Evolutionary conservation across 1,284 basidiomycete species (phyloP).

Genomic region (Porodaedalea pini): DNA sequence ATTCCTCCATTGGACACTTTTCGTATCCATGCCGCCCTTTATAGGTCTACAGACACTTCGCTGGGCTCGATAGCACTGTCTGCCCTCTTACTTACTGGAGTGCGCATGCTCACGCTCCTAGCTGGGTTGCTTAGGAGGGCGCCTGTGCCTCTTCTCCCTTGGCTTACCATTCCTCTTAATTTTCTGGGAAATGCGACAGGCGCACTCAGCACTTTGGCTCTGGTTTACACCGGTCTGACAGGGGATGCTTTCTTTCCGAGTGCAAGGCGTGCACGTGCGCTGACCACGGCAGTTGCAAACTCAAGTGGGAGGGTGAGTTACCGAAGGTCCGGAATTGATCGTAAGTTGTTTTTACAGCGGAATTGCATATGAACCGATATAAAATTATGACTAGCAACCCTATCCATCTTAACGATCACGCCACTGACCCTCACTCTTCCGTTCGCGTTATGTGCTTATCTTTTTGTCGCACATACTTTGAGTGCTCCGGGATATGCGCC

Average conservation of each 20-base stretch:
- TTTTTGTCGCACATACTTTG: conserved; percentile 85
- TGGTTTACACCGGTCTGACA: conserved; percentile 84
- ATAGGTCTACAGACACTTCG: conserved; percentile 76
- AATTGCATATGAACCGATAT: too few species aligned
- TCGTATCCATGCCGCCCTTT: conserved; percentile 73
- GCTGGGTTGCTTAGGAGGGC: conserved; percentile 45
- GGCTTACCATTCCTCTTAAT: conserved; percentile 42
- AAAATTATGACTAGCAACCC: conserved; percentile 45
- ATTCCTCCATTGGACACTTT: conserved; percentile 59
- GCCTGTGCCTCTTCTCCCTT: conserved; percentile 42
- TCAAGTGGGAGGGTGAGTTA: conserved; percentile 39
- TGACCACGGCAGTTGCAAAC: conserved; percentile 47
- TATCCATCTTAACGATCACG: conserved; percentile 75
- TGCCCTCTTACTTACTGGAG: conserved; percentile 69
- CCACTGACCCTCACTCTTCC: conserved; percentile 78
- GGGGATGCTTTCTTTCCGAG: conserved; percentile 81
- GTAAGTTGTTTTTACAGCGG: conserved; percentile 43
- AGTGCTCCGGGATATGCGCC: conserved; percentile 75
- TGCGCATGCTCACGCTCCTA: conserved; percentile 53
- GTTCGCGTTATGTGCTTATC: conserved; percentile 77
- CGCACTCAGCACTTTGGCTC: conserved; percentile 77
- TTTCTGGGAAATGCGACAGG: conserved; percentile 61
- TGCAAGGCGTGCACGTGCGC: conserved; percentile 62
- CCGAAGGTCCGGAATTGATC: conserved; percentile 52
- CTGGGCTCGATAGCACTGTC: conserved; percentile 78